These are phyloP conservation scores for Dictyostelium capitatum DNA, from an alignment of 78 protist genomes.

Conservation along the genomic window DNA sequence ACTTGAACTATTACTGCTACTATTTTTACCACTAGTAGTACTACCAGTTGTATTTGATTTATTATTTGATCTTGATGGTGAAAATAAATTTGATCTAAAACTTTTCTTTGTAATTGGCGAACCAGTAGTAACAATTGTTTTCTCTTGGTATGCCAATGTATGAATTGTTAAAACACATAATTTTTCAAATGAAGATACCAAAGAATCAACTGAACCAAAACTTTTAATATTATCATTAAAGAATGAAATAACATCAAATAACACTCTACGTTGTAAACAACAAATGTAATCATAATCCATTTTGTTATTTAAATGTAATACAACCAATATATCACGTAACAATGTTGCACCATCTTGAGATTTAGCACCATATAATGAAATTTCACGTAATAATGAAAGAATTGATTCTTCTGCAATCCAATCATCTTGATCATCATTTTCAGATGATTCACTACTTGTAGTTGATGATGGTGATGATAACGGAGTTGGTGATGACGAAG, in stretches of 20 bases:
- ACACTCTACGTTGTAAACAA: conserved; percentile 40
- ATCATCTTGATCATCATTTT: conserved; percentile 8
- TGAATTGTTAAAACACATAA: conserved; percentile 52
- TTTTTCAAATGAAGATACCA: conserved; percentile 70
- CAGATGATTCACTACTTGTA: neutral
- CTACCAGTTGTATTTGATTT: too few relatives aligned
- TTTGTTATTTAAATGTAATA: conserved; percentile 48
- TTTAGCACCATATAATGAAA: conserved; percentile 63
- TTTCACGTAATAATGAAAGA: conserved; percentile 39
- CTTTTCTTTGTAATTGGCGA: neutral
- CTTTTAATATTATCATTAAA: conserved; percentile 51
- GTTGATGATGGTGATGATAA: neutral
- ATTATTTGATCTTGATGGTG: neutral
- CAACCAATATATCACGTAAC: conserved; percentile 47
- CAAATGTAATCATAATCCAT: conserved; percentile 73
- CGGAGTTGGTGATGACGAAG: neutral
- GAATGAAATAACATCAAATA: conserved; percentile 71
- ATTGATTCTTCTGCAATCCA: conserved; percentile 72
- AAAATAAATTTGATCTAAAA: neutral
- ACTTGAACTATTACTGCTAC: neutral
- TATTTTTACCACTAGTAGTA: neutral
- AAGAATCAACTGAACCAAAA: conserved; percentile 15
- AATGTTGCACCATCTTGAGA: conserved; percentile 30
- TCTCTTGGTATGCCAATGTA: conserved; percentile 66
- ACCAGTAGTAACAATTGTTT: neutral